Evolutionary conservation across 805 yeast species (phyloP).

Genomic region (Saccharomycopsis fibuligera): DNA sequence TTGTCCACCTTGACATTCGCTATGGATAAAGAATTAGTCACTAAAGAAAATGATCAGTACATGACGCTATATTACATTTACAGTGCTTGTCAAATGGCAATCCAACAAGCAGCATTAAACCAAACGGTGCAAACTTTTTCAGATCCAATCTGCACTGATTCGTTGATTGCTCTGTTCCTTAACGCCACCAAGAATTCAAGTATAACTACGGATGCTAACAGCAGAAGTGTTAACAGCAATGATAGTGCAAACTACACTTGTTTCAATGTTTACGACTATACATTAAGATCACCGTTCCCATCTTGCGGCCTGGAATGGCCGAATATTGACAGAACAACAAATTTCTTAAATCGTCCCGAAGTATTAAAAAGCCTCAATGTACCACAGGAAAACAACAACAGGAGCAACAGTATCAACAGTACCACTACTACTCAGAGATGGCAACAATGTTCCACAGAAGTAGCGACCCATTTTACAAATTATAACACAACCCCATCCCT

Average conservation of each 20-base stretch:
- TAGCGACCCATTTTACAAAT: slow-evolving; percentile 35
- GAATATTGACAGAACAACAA: slow-evolving; percentile 43
- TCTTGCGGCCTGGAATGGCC: slow-evolving; percentile 85
- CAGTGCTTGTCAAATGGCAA: neutral
- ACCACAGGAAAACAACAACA: too few relatives aligned
- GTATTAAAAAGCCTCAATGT: slow-evolving; percentile 53
- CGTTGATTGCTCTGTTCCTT: neutral
- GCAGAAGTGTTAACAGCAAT: too few relatives aligned
- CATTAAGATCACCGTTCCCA: slow-evolving; percentile 56
- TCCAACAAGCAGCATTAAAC: neutral
- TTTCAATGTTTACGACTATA: slow-evolving; percentile 59
- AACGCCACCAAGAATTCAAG: slow-evolving; percentile 1
- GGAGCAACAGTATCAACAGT: too few relatives aligned
- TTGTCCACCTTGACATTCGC: slow-evolving; percentile 61
- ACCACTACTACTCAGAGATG: too few relatives aligned
- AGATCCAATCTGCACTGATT: slow-evolving; percentile 3
- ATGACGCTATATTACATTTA: neutral
- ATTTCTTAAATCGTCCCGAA: slow-evolving; percentile 44
- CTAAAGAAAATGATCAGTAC: neutral
- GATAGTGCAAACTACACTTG: slow-evolving; percentile 5
- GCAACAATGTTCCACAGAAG: neutral
- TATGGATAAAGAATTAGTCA: slow-evolving; percentile 41
- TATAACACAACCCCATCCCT: slow-evolving; percentile 53
- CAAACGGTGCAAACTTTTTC: neutral
- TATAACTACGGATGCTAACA: too few relatives aligned